Percentiles rank a stretch among this genome's conserved stretches.
Conservation (phyloP, 1,284 basidiomycete species). For the Vanrija pseudolonga region DNA sequence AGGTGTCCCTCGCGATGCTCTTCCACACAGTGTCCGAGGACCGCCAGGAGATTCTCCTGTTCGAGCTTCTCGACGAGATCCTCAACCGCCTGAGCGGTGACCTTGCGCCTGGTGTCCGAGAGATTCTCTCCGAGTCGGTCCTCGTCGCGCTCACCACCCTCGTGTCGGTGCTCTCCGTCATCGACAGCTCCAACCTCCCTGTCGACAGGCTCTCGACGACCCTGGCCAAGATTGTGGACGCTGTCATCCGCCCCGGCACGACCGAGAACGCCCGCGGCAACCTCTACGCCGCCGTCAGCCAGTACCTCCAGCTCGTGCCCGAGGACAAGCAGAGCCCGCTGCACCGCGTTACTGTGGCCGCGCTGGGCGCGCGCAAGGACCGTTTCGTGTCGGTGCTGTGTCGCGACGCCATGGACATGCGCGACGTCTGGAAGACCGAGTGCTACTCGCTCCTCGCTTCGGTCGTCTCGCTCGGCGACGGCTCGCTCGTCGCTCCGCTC, state of each 20-base stretch:
- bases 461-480: slow-evolving; percentile 61
- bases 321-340: slow-evolving; percentile 41
- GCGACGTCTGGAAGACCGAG: slow-evolving; percentile 91
- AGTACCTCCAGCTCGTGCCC: slow-evolving; percentile 69
- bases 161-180: slow-evolving; percentile 59
- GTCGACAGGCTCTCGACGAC: slow-evolving; percentile 73
- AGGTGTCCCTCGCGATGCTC: slow-evolving; percentile 76
- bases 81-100: slow-evolving; percentile 49
- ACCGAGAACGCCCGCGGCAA: slow-evolving; percentile 93
- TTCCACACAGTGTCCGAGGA: slow-evolving; percentile 71
- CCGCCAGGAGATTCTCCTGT: slow-evolving; percentile 75
- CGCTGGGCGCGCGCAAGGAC: slow-evolving; percentile 59
- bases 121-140: slow-evolving; percentile 75
- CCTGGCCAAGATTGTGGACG: slow-evolving; percentile 72
- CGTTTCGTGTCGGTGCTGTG: slow-evolving; percentile 72
- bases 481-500: slow-evolving; percentile 56
- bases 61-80: slow-evolving; percentile 77
- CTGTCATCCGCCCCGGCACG: slow-evolving; percentile 69
- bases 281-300: slow-evolving; percentile 85
- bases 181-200: slow-evolving; percentile 65
- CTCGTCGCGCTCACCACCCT: slow-evolving; percentile 80
- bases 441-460: slow-evolving; percentile 58
- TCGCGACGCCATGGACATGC: slow-evolving; percentile 87
- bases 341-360: slow-evolving; percentile 60
- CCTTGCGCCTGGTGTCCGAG: slow-evolving; percentile 66